Percentiles rank a stretch among this genome's conserved stretches.
Conservation (phyloP, 768 basidiomycete genomes). For the Arthromyces matolae region DNA sequence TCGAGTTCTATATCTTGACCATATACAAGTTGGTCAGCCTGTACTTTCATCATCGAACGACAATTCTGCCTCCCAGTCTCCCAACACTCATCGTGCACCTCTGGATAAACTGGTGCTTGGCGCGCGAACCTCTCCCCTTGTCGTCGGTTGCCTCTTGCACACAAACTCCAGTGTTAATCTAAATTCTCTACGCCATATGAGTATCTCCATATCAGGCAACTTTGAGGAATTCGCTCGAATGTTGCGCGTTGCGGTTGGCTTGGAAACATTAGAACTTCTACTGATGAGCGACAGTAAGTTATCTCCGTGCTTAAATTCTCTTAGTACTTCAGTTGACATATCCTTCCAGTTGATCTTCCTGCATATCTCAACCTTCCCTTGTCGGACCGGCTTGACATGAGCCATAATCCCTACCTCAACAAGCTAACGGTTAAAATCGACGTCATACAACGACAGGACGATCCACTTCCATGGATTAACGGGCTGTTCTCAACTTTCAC, state of each 20-base stretch:
- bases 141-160: constrained; percentile 23
- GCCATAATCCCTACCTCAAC: constrained; percentile 19
- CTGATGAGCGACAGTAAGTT: constrained; percentile 24
- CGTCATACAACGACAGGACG: constrained; percentile 24
- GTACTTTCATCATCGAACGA: no score
- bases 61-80: not conserved
- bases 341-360: constrained; percentile 13
- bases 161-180: constrained; percentile 18
- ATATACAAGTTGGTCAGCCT: constrained; percentile 17
- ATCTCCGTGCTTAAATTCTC: not conserved
- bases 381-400: constrained; percentile 20
- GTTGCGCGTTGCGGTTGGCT: constrained; percentile 18
- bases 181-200: constrained; percentile 19
- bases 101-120: constrained; percentile 24
- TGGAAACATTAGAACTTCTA: constrained; percentile 21
- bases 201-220: constrained; percentile 22
- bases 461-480: constrained; percentile 27
- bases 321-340: not conserved
- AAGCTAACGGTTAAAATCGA: constrained; percentile 24
- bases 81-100: constrained; percentile 2
- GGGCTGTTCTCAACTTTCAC: constrained; percentile 20
- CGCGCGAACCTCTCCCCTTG: constrained; percentile 21
- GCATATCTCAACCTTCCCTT: constrained; percentile 19
- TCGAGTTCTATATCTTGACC: constrained; percentile 19
- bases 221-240: constrained; percentile 24